phyloP scores from a whole-genome alignment of 305 asterid species.

The Fraxinus velutina region DNA sequence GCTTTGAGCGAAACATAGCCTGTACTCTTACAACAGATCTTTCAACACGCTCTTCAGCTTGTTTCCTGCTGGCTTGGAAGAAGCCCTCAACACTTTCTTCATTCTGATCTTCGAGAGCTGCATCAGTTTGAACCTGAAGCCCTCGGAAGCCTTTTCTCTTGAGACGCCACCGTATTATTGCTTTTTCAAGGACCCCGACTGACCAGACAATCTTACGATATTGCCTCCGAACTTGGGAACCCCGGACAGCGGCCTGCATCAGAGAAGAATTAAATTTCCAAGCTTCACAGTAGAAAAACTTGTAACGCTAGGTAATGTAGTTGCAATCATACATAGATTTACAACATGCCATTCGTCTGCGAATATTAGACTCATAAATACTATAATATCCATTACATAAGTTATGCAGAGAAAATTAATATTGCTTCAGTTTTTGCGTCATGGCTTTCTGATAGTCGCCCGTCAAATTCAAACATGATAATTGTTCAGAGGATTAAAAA shows the following conservation, averaged over 20 bases:
- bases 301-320: neutral
- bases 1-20: conserved; percentile 92
- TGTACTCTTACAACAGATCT: conserved; percentile 87
- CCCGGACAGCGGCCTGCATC: conserved; percentile 74
- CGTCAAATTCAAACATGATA: neutral
- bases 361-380: neutral
- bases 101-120: conserved; percentile 31
- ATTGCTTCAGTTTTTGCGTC: neutral
- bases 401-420: neutral
- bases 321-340: neutral
- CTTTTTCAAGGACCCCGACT: conserved; percentile 92
- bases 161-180: conserved; percentile 84
- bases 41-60: conserved; percentile 95
- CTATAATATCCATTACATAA: neutral
- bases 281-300: neutral
- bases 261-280: conserved; percentile 3
- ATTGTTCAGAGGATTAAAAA: neutral
- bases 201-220: conserved; percentile 79
- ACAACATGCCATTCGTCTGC: neutral
- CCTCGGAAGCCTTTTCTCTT: conserved; percentile 96
- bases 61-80: conserved; percentile 87
- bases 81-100: conserved; percentile 65
- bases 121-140: conserved; percentile 52
- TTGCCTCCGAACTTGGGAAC: conserved; percentile 72
- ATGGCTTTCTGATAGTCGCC: neutral